Evolutionary conservation across 2,329 filamentous ascomycete species (phyloP), one percentile per base, ranked within the genome.

Genomic region (Trematosphaeria pertusa): DNA sequence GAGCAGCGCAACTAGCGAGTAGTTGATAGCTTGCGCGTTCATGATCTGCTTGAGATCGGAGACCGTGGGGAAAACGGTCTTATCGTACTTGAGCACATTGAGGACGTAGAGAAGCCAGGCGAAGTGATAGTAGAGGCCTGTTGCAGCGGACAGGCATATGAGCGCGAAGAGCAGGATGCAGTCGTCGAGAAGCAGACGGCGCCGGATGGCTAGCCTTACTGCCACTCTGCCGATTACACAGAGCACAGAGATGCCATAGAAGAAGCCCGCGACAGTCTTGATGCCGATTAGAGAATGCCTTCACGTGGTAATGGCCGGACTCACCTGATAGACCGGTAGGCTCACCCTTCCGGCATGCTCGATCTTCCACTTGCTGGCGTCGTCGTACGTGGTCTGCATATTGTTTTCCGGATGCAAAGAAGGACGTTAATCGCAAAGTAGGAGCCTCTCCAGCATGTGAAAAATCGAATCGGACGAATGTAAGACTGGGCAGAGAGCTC

Each of bases 151-250:
- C 11, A 51, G 18, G 14, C 18, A 26, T 1, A n/a, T 32, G 11
- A 31, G 10, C 9, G 24, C 37, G 17, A 51, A 28, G 17, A 41
- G 15, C 5, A 51, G 38, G 14, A 51, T 14, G n/a, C 31, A 41
- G 34, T 51, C 48, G 18, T 51, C 48, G n/a, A 43, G 32, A 17
- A 17, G 26, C 19, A 51, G 22, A 19, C 21, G 7, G 19, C 39
- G 32, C 17, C 36, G 48, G 17, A 44, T 33, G 18, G 21, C 12
- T 2, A 51, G 33, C 12, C 48, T 43, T 8, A 48, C 22, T 5
- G 15, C 21, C n/a, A 51, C 20, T 4, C 48, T 37, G 14, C 37
- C 21, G 19, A 51, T 11, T 4, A 51, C 37, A 11, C 15, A 17
- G 15, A 46, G 9, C 7, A 30, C 14, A 4, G 48, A 37, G 10